Evolutionary conservation across 2,329 filamentous ascomycete genomes (phyloP), one percentile per base, ranked within the genome.

Genomic region (Tolypocladium tundrense): DNA sequence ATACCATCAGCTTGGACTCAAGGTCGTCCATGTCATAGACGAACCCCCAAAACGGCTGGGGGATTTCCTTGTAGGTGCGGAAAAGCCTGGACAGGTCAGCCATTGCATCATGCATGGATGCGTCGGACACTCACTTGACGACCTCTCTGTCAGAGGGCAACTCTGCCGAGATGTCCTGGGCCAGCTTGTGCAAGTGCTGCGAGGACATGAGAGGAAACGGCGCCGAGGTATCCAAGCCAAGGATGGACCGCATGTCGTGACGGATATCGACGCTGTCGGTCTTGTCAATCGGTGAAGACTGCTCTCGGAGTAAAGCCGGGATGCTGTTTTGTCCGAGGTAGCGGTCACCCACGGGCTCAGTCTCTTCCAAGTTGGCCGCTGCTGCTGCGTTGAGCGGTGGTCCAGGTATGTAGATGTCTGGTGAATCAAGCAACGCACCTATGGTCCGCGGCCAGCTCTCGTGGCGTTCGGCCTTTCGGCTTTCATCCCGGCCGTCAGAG

Each of bases 311-410:
- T 41, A 87, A 72, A n/a, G 83, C 84, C 9, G 84, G 84, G 57
- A 87, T 87, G 67, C 83, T 86, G 69, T 87, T 87, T 66, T 87
- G 82, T 35, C 84, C 84, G 40, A 87, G 76, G 68, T 86, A 87
- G 48, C 84, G 77, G 53, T 83, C 80, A 54, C 77, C 75, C 59
- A 82, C 79, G 56, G 76, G 73, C 55, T 86, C 83, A 33, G 79
- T 74, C 58, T 86, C 83, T 58, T 80, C 78, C 54, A 77, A 66
- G 54, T 67, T 70, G 60, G 79, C 76, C 74, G 66, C 63, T 42
- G 62, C 40, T 58, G 62, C 61, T 65, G 63, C 24, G 24, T 27
- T 66, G 58, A 65, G 61, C 54, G 31, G 54, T 61, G 53, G 43
- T 9, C 11, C 19, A 10, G 21, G n/a, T 4, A 33, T 16, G 48